Evolutionary conservation across 2,329 filamentous ascomycete genomes (phyloP), one percentile per base, ranked within the genome.

Genomic region (Amylocarpus encephaloides): DNA sequence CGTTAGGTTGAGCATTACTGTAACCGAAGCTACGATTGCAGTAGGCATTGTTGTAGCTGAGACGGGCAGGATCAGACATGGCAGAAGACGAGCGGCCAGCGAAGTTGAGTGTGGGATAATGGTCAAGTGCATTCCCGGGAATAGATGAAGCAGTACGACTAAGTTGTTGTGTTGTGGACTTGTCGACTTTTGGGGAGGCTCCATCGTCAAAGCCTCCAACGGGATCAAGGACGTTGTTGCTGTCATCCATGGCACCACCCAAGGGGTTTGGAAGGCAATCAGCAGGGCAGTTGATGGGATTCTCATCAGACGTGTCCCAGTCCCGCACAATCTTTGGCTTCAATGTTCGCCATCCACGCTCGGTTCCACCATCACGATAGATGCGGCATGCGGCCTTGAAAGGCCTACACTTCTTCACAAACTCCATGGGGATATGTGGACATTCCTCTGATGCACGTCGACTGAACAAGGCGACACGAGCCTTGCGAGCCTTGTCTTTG

Each of bases 371-470:
- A 47, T 64, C 59, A 34, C 63, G 55, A 41, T 60, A 65, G 18
- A 66, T 63, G 26, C 63, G 60, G 32, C 54, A 59, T 6, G 64
- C 62, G 43, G 57, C 63, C 48, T 62, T 65, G 51, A 55, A 66
- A 15, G 57, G 43, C 33, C 54, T 56, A 9, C 52, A 53, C 2
- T 43, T 51, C 19, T 56, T 22, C n/a, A 66, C 55, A 34, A 65
- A 66, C 2, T 54, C 51, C 6, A 40, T 44, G 10, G 54, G 52
- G 29, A 66, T 59, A 22, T 64, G 49, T 1, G 60, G 57, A 6
- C 64, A 50, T 18, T 66, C 61, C 26, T 60, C 59, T 7, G 35
- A 48, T 5, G 64, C 62, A 43, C 59, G 52, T 16, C 45, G 56
- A 6, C 50, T 51, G 42, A 65, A 66, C 3, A 65, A 54, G 2